Percentiles rank a stretch among this genome's conserved stretches.
Conservation (phyloP, 192 early-diverging fungal species). For the Gamsiella multidivaricata region DNA sequence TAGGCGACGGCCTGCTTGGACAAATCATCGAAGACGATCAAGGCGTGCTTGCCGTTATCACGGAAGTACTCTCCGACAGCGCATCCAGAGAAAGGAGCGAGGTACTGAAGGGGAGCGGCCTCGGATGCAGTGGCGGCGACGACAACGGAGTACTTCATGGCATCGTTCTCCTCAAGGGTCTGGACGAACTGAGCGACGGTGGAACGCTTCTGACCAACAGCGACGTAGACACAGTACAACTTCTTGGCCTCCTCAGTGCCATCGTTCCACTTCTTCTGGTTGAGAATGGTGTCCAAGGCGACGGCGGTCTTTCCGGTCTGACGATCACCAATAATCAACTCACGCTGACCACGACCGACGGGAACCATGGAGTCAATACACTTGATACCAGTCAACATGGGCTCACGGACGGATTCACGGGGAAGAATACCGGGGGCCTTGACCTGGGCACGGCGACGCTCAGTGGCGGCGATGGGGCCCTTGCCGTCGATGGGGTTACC, state of each 20-base stretch:
- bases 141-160: slow-evolving; percentile 98
- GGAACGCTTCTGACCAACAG: slow-evolving; percentile 99
- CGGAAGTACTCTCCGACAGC: slow-evolving; percentile 99
- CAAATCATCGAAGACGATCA: slow-evolving; percentile 99
- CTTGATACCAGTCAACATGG: slow-evolving; percentile 99
- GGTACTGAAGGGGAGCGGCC: slow-evolving; percentile 98
- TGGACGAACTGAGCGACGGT: slow-evolving; percentile 99
- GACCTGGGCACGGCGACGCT: slow-evolving; percentile 94
- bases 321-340: slow-evolving; percentile 99
- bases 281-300: slow-evolving; percentile 98
- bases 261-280: slow-evolving; percentile 99
- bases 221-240: slow-evolving; percentile 99
- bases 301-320: slow-evolving; percentile 99
- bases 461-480: slow-evolving; percentile 90
- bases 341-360: slow-evolving; percentile 99
- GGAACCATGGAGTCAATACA: slow-evolving; percentile 99
- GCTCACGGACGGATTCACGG: slow-evolving; percentile 98
- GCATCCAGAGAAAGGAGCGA: slow-evolving; percentile 98
- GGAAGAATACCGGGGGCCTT: slow-evolving; percentile 99
- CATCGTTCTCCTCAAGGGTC: slow-evolving; percentile 96
- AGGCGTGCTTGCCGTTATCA: slow-evolving; percentile 97
- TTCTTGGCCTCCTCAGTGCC: slow-evolving; percentile 96
- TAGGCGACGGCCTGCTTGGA: slow-evolving; percentile 99
- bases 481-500: slow-evolving; percentile 99
- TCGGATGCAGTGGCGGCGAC: slow-evolving; percentile 99